A percentile compares a stretch with the other conserved stretches of the same genome.
Evolutionary conservation across 768 basidiomycete genomes (phyloP).

Genomic region (Cyathus striatus): DNA sequence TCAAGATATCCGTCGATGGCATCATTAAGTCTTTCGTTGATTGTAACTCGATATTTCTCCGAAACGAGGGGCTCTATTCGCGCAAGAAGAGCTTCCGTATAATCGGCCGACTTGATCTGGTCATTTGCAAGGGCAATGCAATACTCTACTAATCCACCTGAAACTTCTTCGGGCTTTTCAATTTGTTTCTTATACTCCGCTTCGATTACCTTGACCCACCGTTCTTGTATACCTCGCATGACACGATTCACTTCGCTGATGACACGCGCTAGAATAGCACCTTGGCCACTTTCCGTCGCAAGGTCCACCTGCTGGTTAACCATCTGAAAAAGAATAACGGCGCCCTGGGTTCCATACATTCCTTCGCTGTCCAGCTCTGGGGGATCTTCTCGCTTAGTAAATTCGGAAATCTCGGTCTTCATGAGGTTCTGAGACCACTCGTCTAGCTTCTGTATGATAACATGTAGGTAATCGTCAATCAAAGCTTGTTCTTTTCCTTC

Average conservation of each 20-base stretch:
- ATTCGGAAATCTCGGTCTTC: slow-evolving; percentile 84
- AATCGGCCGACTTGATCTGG: slow-evolving; percentile 94
- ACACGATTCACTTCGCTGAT: slow-evolving; percentile 84
- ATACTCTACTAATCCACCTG: slow-evolving; percentile 91
- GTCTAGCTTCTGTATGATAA: slow-evolving; percentile 92
- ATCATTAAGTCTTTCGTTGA: slow-evolving; percentile 86
- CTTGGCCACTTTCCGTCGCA: slow-evolving; percentile 94
- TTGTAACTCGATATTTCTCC: slow-evolving; percentile 81
- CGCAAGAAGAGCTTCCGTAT: slow-evolving; percentile 77
- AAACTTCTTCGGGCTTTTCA: slow-evolving; percentile 84
- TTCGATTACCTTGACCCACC: slow-evolving; percentile 83
- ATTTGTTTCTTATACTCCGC: slow-evolving; percentile 81
- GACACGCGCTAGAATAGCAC: slow-evolving; percentile 86
- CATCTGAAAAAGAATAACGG: slow-evolving; percentile 96
- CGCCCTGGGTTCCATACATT: slow-evolving; percentile 85
- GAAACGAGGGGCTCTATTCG: slow-evolving; percentile 90
- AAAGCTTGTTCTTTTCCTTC: slow-evolving; percentile 91
- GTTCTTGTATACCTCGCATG: slow-evolving; percentile 83
- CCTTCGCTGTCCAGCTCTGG: slow-evolving; percentile 90
- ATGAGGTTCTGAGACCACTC: slow-evolving; percentile 96
- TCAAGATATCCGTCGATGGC: slow-evolving; percentile 98
- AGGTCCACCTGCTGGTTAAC: slow-evolving; percentile 95
- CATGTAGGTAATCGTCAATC: slow-evolving; percentile 91
- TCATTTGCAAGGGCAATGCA: slow-evolving; percentile 96
- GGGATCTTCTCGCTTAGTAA: slow-evolving; percentile 75